phyloP scores from a whole-genome alignment of 1,139 yeast genomes.

The Hemisphaericaspora lyxosophila region DNA sequence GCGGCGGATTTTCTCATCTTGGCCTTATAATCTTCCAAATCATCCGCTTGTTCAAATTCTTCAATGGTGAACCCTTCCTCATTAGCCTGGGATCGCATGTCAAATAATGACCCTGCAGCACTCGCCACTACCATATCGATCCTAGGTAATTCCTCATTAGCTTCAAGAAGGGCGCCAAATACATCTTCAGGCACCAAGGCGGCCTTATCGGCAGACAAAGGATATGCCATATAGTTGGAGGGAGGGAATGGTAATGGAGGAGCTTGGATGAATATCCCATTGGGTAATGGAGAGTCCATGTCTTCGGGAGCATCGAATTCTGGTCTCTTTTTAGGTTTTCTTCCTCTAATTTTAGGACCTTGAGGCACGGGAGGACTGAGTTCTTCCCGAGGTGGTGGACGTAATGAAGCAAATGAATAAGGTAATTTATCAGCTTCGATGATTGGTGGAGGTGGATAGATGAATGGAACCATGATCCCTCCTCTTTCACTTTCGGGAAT shows the following conservation, averaged over 20 bases:
- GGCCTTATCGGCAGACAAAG: constrained; percentile 38
- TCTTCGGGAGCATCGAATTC: constrained; percentile 2
- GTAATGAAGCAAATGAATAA: constrained; percentile 19
- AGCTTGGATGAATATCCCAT: constrained; percentile 22
- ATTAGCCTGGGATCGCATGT: constrained; percentile 34
- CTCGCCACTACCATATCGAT: constrained; percentile 51
- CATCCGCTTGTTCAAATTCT: constrained; percentile 10
- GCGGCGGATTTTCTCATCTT: background rate
- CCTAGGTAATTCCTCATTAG: constrained; percentile 39
- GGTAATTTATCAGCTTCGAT: constrained; percentile 27
- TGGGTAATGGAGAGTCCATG: constrained; percentile 5
- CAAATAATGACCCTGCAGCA: constrained; percentile 48
- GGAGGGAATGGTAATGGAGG: constrained; percentile 53
- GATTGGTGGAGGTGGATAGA: constrained; percentile 46
- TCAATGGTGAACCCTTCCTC: constrained; percentile 32
- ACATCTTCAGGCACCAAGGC: constrained; percentile 39
- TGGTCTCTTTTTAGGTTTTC: constrained; percentile 7
- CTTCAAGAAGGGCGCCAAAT: constrained; percentile 37
- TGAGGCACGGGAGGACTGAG: background rate
- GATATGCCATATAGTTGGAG: constrained; percentile 50
- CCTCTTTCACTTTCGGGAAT: constrained; percentile 15
- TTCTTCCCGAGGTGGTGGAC: background rate
- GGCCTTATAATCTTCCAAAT: background rate
- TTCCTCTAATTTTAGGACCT: constrained; percentile 5
- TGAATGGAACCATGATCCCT: constrained; percentile 48